These are phyloP conservation scores for Chimonanthus salicifolius DNA, from an alignment of 164 flowering plant genomes.

Conservation along the genomic window DNA sequence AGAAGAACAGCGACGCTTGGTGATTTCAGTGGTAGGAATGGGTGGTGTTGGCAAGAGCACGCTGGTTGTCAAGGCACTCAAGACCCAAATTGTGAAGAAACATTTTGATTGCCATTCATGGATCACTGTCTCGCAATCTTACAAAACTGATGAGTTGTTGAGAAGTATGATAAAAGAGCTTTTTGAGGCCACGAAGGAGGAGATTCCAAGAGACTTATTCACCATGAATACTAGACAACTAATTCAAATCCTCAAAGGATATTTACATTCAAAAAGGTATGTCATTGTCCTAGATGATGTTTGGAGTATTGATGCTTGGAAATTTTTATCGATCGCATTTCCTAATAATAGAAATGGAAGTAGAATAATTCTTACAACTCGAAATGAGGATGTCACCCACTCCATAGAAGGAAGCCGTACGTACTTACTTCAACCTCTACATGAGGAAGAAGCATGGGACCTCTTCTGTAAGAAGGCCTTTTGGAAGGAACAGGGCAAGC, in stretches of 20 bases:
- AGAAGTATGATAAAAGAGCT: background rate
- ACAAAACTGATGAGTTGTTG: background rate
- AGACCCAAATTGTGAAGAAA: slow-evolving; percentile 9
- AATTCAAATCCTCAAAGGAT: background rate
- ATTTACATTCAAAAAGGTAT: slow-evolving; percentile 9
- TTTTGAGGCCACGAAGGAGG: background rate
- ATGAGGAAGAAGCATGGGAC: background rate
- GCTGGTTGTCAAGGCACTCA: slow-evolving; percentile 26
- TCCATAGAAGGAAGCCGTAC: slow-evolving; percentile 8
- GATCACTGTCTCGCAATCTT: slow-evolving; percentile 28
- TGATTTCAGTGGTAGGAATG: slow-evolving; percentile 49
- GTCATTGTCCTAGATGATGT: slow-evolving; percentile 42
- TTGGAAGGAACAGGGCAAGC: background rate
- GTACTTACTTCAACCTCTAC: background rate
- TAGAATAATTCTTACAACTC: slow-evolving; percentile 30
- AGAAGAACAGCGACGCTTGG: slow-evolving; percentile 21
- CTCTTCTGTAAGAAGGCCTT: slow-evolving; percentile 9
- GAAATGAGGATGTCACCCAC: slow-evolving; percentile 27
- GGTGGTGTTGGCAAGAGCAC: slow-evolving; percentile 58
- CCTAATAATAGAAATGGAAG: slow-evolving; percentile 15
- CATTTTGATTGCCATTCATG: slow-evolving; percentile 32
- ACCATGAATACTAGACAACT: background rate
- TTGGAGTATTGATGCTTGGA: slow-evolving; percentile 16
- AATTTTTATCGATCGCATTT: background rate
- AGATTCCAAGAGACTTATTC: background rate